phyloP scores from a whole-genome alignment of 2,329 filamentous ascomycete species.

The Sclerotinia trifoliorum region DNA sequence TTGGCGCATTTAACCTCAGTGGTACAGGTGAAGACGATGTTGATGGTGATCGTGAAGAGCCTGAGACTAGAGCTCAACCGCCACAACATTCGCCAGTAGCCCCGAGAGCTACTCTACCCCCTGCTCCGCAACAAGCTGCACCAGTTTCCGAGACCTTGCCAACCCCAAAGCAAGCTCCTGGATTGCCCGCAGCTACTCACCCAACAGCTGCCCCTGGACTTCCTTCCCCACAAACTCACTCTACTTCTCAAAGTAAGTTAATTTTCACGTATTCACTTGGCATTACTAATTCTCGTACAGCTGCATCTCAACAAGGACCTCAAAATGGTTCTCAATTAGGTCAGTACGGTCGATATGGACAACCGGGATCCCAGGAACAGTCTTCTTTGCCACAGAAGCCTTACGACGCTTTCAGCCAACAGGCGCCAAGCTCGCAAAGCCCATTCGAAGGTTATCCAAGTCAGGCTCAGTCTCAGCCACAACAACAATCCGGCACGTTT shows the following conservation, averaged over 20 bases:
- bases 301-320: constrained; percentile 36
- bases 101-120: constrained; percentile 83
- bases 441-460: constrained; percentile 62
- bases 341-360: constrained; percentile 65
- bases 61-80: constrained; percentile 89
- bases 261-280: neutral
- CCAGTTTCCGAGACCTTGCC: constrained; percentile 56
- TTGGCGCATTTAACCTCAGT: constrained; percentile 90
- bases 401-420: constrained; percentile 83
- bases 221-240: constrained; percentile 41
- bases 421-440: constrained; percentile 55
- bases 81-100: constrained; percentile 89
- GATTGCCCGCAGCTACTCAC: constrained; percentile 51
- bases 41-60: constrained; percentile 91
- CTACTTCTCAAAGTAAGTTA: constrained; percentile 41
- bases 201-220: constrained; percentile 43
- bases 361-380: constrained; percentile 58
- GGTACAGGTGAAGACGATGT: constrained; percentile 77
- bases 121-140: constrained; percentile 55
- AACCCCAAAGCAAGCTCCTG: constrained; percentile 45
- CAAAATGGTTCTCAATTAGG: constrained; percentile 47
- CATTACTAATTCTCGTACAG: constrained; percentile 8
- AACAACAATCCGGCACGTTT: constrained; percentile 63
- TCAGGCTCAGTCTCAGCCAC: constrained; percentile 58
- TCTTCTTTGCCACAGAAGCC: constrained; percentile 70